A percentile compares a stretch with the other conserved stretches of the same genome.
These are phyloP conservation scores for Sphaerulina musiva DNA, from an alignment of 2,329 filamentous ascomycete species.

Conservation along the genomic window DNA sequence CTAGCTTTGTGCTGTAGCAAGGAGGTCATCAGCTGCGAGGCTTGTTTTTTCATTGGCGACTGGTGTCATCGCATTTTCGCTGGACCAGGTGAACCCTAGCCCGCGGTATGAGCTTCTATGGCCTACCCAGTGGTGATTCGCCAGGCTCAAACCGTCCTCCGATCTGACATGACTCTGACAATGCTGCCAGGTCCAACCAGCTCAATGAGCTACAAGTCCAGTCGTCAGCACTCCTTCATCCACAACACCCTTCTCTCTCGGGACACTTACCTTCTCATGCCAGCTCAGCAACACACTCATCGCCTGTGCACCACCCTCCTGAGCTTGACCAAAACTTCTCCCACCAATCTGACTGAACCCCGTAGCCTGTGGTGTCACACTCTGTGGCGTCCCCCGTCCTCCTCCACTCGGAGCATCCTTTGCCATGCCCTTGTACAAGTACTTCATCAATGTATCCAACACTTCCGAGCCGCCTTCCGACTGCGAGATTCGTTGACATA, in stretches of 20 bases:
- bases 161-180: constrained; percentile 91
- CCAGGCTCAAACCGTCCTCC: constrained; percentile 66
- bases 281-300: constrained; percentile 98
- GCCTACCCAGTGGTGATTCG: neutral
- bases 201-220: constrained; percentile 61
- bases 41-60: neutral
- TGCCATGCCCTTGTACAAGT: constrained; percentile 88
- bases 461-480: constrained; percentile 75
- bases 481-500: constrained; percentile 73
- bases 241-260: neutral
- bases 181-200: constrained; percentile 84
- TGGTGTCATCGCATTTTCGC: neutral
- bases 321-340: constrained; percentile 48
- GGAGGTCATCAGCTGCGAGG: neutral
- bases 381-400: constrained; percentile 27
- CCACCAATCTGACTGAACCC: constrained; percentile 73
- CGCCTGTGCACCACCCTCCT: constrained; percentile 65
- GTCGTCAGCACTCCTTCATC: constrained; percentile 3
- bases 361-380: constrained; percentile 66
- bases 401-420: constrained; percentile 31
- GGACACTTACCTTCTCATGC: constrained; percentile 71
- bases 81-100: no score
- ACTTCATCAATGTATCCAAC: constrained; percentile 94
- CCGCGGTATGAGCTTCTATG: neutral
- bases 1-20: neutral